A percentile compares a stretch with the other conserved stretches of the same genome.
Evolutionary conservation across 495 filamentous ascomycete species (phyloP).

Genomic region (Thermochaetoides thermophila): DNA sequence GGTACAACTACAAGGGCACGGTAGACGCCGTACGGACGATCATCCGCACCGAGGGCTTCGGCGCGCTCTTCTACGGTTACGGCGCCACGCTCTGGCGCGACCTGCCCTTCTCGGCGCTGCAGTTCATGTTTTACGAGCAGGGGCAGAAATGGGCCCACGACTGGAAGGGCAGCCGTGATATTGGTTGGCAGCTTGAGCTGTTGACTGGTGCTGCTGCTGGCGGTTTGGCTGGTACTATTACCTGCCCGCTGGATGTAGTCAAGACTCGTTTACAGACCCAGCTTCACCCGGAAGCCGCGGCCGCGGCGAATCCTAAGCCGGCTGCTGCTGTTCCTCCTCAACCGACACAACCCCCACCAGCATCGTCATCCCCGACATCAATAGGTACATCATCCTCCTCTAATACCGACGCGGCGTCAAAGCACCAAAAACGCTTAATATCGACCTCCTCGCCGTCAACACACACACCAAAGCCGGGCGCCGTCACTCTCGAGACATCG

Average conservation of each 20-base stretch:
- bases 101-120: conserved; percentile 85
- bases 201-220: conserved; percentile 83
- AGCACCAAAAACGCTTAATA: conserved; percentile 48
- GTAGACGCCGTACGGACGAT: conserved; percentile 73
- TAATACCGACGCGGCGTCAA: conserved; percentile 8
- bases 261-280: conserved; percentile 98
- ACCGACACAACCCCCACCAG: no score
- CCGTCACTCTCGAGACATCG: conserved; percentile 68
- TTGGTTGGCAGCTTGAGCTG: conserved; percentile 74
- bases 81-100: conserved; percentile 90
- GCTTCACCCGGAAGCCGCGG: conserved; percentile 36
- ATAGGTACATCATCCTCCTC: neutral
- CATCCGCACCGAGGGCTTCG: conserved; percentile 60
- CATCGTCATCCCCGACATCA: neutral
- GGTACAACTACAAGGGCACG: conserved; percentile 83
- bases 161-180: conserved; percentile 54
- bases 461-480: conserved; percentile 55
- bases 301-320: neutral
- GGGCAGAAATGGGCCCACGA: conserved; percentile 65
- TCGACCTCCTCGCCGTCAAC: conserved; percentile 78
- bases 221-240: conserved; percentile 85
- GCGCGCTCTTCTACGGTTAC: conserved; percentile 85
- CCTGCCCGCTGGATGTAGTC: conserved; percentile 91
- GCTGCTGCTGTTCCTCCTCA: neutral
- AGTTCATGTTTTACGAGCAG: conserved; percentile 97